Conservation (phyloP, 441 rosid species). For the Aleurites moluccanus region DNA sequence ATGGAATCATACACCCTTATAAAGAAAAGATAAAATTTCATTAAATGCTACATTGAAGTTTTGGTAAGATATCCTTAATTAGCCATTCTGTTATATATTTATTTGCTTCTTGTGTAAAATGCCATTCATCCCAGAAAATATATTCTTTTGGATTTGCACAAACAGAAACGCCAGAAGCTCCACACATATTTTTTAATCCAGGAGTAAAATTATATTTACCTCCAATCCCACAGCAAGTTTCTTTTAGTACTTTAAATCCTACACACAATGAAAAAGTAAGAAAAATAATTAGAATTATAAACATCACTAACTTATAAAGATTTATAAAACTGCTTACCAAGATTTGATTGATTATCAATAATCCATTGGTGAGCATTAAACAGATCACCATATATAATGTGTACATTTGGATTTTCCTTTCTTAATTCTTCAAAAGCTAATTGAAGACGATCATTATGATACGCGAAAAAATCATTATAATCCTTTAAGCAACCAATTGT, state of each 20-base stretch:
- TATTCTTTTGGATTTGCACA: not conserved
- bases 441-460: slow-evolving; percentile 19
- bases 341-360: not conserved
- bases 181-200: not conserved
- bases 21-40: too few species aligned
- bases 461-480: not conserved
- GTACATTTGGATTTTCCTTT: not conserved
- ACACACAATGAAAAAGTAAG: too few species aligned
- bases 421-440: not conserved
- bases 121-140: not conserved
- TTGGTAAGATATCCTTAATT: not conserved
- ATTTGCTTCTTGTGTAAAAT: not conserved
- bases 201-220: not conserved
- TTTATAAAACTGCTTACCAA: not conserved
- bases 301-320: not conserved
- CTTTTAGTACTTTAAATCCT: not conserved
- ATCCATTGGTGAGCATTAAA: slow-evolving; percentile 6
- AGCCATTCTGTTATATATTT: not conserved
- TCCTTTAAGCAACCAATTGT: slow-evolving; percentile 8
- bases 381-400: slow-evolving; percentile 11
- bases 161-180: not conserved
- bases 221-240: slow-evolving; percentile 18
- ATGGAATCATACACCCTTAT: too few species aligned
- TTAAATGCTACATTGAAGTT: slow-evolving; percentile 12
- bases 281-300: not conserved